These are phyloP conservation scores for Albizia julibrissin DNA, from an alignment of 306 rosid genomes.

Conservation along the genomic window DNA sequence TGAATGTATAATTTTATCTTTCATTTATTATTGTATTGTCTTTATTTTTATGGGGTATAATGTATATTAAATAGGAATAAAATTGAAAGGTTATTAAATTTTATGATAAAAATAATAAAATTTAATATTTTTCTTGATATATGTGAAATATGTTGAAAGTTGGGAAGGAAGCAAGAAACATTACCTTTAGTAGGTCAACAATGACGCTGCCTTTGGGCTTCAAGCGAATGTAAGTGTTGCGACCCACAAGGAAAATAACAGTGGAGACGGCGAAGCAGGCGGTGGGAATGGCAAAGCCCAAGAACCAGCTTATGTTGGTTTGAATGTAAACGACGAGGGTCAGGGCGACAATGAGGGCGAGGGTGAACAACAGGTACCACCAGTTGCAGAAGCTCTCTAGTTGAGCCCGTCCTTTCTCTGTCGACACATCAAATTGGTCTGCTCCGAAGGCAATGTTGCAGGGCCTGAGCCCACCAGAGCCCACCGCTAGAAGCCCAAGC, in stretches of 20 bases:
- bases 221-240: constrained; percentile 30
- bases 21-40: no score
- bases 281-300: constrained; percentile 58
- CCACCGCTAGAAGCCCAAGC: constrained; percentile 49
- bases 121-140: no score
- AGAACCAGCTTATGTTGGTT: constrained; percentile 56
- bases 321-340: constrained; percentile 55
- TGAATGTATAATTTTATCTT: no score
- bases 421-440: constrained; percentile 58
- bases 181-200: constrained; percentile 43
- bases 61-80: no score
- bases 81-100: no score
- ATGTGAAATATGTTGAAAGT: no score
- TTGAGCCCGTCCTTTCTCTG: constrained; percentile 51
- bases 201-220: constrained; percentile 54
- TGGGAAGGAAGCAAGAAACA: not conserved
- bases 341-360: constrained; percentile 54
- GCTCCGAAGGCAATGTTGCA: constrained; percentile 83
- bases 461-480: constrained; percentile 64
- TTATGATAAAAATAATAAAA: fast-evolving
- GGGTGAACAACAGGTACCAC: constrained; percentile 63
- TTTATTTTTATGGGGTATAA: no score
- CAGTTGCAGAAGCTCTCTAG: constrained; percentile 68
- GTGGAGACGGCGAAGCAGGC: constrained; percentile 48
- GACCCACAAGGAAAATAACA: constrained; percentile 44